Evolutionary conservation across 495 filamentous ascomycete genomes (phyloP).

Genomic region (Rostrohypoxylon terebratum): DNA sequence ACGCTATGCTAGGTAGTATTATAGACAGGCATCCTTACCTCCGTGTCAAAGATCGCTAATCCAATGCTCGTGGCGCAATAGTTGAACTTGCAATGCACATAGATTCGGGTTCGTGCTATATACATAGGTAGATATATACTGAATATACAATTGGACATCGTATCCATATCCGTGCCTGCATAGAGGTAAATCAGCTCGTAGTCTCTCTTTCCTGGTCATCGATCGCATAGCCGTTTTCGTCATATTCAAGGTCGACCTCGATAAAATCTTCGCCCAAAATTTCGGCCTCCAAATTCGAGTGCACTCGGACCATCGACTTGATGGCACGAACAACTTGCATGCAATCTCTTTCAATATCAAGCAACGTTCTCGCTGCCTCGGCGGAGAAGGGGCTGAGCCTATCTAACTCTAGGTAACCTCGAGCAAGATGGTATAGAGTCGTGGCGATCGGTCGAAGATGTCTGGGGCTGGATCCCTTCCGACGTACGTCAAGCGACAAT

Average conservation of each 20-base stretch:
- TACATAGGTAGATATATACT: conserved; percentile 5
- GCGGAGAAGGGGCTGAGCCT: conserved; percentile 50
- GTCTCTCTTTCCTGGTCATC: background rate
- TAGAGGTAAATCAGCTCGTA: background rate
- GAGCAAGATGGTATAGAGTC: conserved; percentile 55
- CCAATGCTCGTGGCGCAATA: too few species aligned
- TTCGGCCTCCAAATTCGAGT: conserved; percentile 45
- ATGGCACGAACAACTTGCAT: conserved; percentile 50
- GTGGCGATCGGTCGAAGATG: conserved; percentile 54
- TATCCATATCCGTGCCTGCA: background rate
- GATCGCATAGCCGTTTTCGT: background rate
- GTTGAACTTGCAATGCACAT: background rate
- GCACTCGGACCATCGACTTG: conserved; percentile 49
- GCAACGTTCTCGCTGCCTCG: conserved; percentile 39
- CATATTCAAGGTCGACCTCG: conserved; percentile 17
- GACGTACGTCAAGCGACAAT: conserved; percentile 54
- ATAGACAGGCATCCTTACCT: background rate
- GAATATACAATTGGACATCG: conserved; percentile 5
- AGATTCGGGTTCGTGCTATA: conserved; percentile 16
- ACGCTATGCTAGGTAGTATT: background rate
- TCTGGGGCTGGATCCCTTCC: conserved; percentile 45
- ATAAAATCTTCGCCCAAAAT: conserved; percentile 38
- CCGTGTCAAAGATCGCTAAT: background rate
- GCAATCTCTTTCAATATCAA: conserved; percentile 47
- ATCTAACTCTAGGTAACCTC: conserved; percentile 56